Percentiles rank a stretch among this genome's conserved stretches.
phyloP scores from a whole-genome alignment of 2,329 filamentous ascomycete genomes.

The Penicillium sp. region DNA sequence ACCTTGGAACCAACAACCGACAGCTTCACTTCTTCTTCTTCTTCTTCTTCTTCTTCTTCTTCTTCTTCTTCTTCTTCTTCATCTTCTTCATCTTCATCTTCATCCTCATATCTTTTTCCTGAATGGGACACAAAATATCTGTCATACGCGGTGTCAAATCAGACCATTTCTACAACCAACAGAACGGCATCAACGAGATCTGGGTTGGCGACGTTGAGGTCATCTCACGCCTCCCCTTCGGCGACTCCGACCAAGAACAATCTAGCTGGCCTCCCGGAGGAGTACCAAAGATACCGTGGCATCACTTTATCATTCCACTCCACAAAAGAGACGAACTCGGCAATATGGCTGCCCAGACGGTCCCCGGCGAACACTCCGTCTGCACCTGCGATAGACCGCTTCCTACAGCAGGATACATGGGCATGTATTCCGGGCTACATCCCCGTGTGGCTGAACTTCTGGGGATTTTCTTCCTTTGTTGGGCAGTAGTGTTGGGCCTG shows the following conservation, averaged over 20 bases:
- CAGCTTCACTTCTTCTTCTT: no score
- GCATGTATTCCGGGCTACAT: not conserved
- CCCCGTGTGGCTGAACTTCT: not conserved
- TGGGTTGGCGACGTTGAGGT: slow-evolving; percentile 41
- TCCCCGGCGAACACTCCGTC: accelerated
- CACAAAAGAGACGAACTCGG: not conserved
- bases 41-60: not conserved
- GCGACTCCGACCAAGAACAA: slow-evolving; percentile 41
- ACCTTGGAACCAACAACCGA: no score
- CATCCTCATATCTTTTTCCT: not conserved
- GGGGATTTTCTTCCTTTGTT: not conserved
- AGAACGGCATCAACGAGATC: slow-evolving; percentile 43
- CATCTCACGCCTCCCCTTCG: slow-evolving; percentile 42
- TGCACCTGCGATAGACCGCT: not conserved
- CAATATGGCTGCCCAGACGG: not conserved
- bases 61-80: not conserved
- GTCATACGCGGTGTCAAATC: slow-evolving; percentile 37
- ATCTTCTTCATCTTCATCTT: not conserved
- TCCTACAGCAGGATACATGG: not conserved
- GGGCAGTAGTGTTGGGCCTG: not conserved
- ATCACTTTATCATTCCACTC: slow-evolving; percentile 43
- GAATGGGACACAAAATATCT: slow-evolving; percentile 41
- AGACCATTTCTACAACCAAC: slow-evolving; percentile 35
- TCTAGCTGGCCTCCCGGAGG: slow-evolving; percentile 35
- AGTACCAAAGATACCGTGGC: slow-evolving; percentile 43